phyloP scores from a whole-genome alignment of 371 early-diverging fungal genomes.

The Apophysomyces elegans region DNA sequence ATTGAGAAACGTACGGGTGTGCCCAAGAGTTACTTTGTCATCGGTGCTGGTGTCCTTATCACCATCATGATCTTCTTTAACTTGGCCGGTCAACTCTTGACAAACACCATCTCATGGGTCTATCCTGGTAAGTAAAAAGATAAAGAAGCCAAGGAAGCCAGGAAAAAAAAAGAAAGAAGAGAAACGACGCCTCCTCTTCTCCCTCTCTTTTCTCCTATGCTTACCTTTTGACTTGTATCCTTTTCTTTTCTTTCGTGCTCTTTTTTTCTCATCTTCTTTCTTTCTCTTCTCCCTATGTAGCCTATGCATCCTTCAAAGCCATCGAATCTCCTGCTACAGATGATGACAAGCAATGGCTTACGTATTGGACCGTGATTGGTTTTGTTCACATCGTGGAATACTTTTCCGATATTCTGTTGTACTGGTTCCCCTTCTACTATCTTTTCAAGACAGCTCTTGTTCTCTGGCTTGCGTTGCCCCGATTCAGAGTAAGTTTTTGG shows the following conservation, averaged over 20 bases:
- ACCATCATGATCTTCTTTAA: conserved; percentile 87
- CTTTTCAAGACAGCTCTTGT: conserved; percentile 86
- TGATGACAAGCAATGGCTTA: conserved; percentile 92
- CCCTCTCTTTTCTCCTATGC: no score
- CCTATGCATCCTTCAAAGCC: conserved; percentile 91
- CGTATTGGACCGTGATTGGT: conserved; percentile 88
- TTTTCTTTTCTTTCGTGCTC: no score
- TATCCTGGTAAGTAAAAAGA: conserved; percentile 70
- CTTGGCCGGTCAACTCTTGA: conserved; percentile 79
- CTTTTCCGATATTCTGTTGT: conserved; percentile 81
- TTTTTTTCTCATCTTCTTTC: no score
- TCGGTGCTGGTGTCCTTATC: conserved; percentile 62
- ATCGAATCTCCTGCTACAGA: conserved; percentile 78
- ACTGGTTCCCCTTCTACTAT: conserved; percentile 96
- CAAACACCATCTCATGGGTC: conserved; percentile 85
- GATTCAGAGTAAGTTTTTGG: conserved; percentile 65
- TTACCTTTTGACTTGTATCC: no score
- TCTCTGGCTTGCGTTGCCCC: conserved; percentile 84
- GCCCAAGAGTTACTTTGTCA: conserved; percentile 81
- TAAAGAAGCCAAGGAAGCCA: not conserved
- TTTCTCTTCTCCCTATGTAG: conserved; percentile 33
- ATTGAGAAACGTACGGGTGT: conserved; percentile 77
- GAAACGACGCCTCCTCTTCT: no score
- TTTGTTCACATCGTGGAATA: conserved; percentile 84
- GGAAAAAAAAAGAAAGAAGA: no score